A percentile compares a stretch with the other conserved stretches of the same genome.
These are phyloP conservation scores for Fusarium duplospermum DNA, from an alignment of 2,329 filamentous ascomycete genomes.

Conservation along the genomic window DNA sequence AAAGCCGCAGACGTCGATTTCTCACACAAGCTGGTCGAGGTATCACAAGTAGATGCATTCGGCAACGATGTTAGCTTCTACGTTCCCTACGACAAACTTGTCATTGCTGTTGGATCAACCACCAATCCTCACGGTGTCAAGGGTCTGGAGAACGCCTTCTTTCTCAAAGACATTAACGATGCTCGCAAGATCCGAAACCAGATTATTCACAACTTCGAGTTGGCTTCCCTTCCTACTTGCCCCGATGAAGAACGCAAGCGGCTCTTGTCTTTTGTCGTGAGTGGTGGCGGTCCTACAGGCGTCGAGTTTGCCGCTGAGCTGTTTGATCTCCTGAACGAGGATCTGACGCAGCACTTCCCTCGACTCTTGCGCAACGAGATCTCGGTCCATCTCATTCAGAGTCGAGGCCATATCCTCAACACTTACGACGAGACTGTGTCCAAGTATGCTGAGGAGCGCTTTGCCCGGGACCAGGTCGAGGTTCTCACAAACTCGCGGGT, in stretches of 20 bases:
- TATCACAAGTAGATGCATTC: slow-evolving; percentile 76
- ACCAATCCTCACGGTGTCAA: slow-evolving; percentile 97
- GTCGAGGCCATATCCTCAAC: slow-evolving; percentile 93
- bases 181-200: slow-evolving; percentile 89
- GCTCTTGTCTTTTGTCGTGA: slow-evolving; percentile 94
- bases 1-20: slow-evolving; percentile 91
- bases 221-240: slow-evolving; percentile 92
- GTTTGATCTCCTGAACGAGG: slow-evolving; percentile 96
- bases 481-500: slow-evolving; percentile 94
- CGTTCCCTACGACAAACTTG: slow-evolving; percentile 95
- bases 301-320: slow-evolving; percentile 98
- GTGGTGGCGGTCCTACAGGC: slow-evolving; percentile 93
- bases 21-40: slow-evolving; percentile 88
- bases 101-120: slow-evolving; percentile 89
- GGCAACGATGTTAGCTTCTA: slow-evolving; percentile 89
- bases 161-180: slow-evolving; percentile 95
- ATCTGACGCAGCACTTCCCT: slow-evolving; percentile 85
- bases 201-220: slow-evolving; percentile 89
- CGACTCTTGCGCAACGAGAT: slow-evolving; percentile 95
- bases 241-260: slow-evolving; percentile 87
- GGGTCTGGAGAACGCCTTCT: slow-evolving; percentile 92
- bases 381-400: slow-evolving; percentile 96
- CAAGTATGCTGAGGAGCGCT: slow-evolving; percentile 89
- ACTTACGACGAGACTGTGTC: slow-evolving; percentile 97
- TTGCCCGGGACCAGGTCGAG: slow-evolving; percentile 90